Base-by-base conservation (phyloP, 495 filamentous ascomycete species). In the Oidiodendron maius region DNA sequence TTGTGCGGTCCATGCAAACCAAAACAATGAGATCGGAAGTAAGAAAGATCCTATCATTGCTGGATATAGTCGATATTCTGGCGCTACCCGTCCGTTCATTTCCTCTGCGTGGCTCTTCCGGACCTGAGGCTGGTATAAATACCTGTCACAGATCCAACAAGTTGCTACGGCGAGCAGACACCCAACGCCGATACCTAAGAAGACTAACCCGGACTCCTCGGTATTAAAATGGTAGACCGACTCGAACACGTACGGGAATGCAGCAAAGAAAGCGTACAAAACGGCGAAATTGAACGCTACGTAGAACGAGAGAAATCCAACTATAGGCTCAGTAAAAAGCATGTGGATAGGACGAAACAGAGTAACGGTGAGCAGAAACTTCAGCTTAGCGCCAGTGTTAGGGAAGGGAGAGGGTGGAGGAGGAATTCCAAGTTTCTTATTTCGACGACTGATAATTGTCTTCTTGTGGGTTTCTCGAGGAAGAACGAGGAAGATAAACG, bases 291-390 rank as follows among this genome's bases (percentile, higher is more conserved):
- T 75, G 58, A 81, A 84, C 3, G 74, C 67, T 1, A 72, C 67
- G 58, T 87, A 87, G 10, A 87, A 59, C 21, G 69, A 78, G 26
- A 81, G 66, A 21, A 78, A 73, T 20, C 66, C 58, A 32, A 86
- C 83, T 46, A 86, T 84, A 3, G 83, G 81, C 55, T 87, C 84
- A 0, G 68, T 75, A 12, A 80, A 26, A 26, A 87, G 65, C 83
- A 87, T 87, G 37, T 72, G 61, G 0, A 83, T 25, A 0, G 83
- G 83, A 3, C 81, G 72, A n/a, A 80, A 21, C 3, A 86, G 61
- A 4, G 77, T 76, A 20, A 78, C 69, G 0, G 76, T 76, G 41
- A 79, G 53, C 24, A 83, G 69, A 21, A 74, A 55, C 30, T 69
- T 73, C 9, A 78, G 17, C 13, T 68, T 65, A 2, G 59, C 60